Base-by-base conservation (phyloP, 257 asterid genomes). In the Nemophila menziesii region DNA sequence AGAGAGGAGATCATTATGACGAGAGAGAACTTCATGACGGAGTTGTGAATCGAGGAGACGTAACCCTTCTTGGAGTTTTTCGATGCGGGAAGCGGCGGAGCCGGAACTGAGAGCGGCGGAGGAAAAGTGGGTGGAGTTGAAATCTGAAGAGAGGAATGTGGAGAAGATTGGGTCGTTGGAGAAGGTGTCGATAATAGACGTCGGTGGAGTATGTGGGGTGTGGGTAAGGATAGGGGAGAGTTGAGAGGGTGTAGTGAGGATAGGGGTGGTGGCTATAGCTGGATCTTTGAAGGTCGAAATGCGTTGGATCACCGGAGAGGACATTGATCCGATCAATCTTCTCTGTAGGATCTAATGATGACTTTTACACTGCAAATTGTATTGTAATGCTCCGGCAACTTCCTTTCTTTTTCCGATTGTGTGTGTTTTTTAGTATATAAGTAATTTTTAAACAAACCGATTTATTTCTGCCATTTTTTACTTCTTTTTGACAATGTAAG, bases 41-140 rank as follows among this genome's bases (percentile, higher is more conserved):
- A 89, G 80, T 57, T 84, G 93, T 18, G 73, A 23, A 23, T 89
- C 94, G 38, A 89, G 92, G 46, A 68, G 76, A 52, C 83, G 83
- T 61, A 90, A 79, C 20, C 92, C 93, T 2, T 81, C 92, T 51
- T 81, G 94, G 40, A 90, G 94, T 20, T 84, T 85, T 53, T 90
- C 98, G 42, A 90, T 81, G 23, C 93, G 61, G 18, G 98, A 82
- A 46, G 98, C 94, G 51, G 96, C 92, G 46, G 93, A 90, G 57
- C 96, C 93, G 51, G 96, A 77, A 52, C 93, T 85, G 52, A 90
- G 96, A 37, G 94, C 94, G 57, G 93, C 72, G 59, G 99, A 85
- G 61, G 99, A 90, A 78, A 90, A 90, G 16, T 74, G 79, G 0
- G 94, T 74, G 50, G 99, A 92, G 22, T 74, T 66, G 68, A 90